phyloP scores from a whole-genome alignment of 2,329 filamentous ascomycete species.

The Colletotrichum sublineola region DNA sequence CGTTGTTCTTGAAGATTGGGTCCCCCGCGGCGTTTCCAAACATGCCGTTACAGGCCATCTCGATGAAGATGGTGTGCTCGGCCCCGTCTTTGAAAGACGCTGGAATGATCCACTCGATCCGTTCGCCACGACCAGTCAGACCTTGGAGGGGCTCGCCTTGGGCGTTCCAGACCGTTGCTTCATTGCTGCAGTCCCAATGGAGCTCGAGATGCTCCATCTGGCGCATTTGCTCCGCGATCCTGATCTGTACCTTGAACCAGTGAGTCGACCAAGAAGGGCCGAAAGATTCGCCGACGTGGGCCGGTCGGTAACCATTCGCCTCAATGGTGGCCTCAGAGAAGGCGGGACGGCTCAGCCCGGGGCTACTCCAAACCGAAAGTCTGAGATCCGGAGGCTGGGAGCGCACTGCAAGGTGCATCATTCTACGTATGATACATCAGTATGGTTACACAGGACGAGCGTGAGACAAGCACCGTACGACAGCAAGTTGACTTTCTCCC shows the following conservation, averaged over 20 bases:
- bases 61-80: conserved; percentile 74
- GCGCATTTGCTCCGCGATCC: conserved; percentile 67
- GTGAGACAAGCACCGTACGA: conserved; percentile 29
- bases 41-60: conserved; percentile 80
- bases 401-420: conserved; percentile 41
- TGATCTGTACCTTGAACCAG: conserved; percentile 75
- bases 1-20: conserved; percentile 45
- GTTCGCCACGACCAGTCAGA: conserved; percentile 73
- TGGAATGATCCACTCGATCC: conserved; percentile 75
- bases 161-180: conserved; percentile 75
- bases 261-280: conserved; percentile 80
- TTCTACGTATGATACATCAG: neutral
- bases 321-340: conserved; percentile 40
- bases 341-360: conserved; percentile 39
- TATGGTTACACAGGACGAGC: rapidly evolving
- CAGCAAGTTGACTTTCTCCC: conserved; percentile 44
- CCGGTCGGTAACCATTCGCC: conserved; percentile 33
- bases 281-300: conserved; percentile 70
- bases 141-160: conserved; percentile 74
- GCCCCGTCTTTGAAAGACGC: conserved; percentile 70
- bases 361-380: conserved; percentile 42
- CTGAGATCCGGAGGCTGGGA: conserved; percentile 38
- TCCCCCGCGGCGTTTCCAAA: conserved; percentile 61
- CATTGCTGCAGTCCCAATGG: conserved; percentile 78
- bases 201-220: conserved; percentile 73